These are phyloP conservation scores for Alternaria burnsii DNA, from an alignment of 2,329 filamentous ascomycete genomes.

Conservation along the genomic window DNA sequence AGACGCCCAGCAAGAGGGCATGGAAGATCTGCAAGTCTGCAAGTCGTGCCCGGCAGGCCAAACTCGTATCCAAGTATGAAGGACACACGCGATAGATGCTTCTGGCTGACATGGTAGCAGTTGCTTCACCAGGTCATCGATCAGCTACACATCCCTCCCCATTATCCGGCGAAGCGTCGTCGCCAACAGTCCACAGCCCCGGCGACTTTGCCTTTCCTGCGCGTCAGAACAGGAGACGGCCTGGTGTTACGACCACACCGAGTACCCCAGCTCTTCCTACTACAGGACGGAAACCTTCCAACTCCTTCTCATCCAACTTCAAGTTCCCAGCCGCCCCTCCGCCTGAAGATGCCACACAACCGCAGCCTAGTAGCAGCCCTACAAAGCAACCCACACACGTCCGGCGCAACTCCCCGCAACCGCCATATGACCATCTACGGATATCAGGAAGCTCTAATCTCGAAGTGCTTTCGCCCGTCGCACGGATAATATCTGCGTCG, in stretches of 20 bases:
- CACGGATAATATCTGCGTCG: slow-evolving; percentile 77
- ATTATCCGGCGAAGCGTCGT: slow-evolving; percentile 51
- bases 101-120: slow-evolving; percentile 34
- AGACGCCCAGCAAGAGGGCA: slow-evolving; percentile 70
- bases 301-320: slow-evolving; percentile 59
- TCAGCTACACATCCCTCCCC: slow-evolving; percentile 54
- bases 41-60: slow-evolving; percentile 66
- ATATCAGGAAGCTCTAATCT: slow-evolving; percentile 53
- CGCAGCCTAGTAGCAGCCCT: slow-evolving; percentile 40
- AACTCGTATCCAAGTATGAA: slow-evolving; percentile 44
- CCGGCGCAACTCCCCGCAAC: slow-evolving; percentile 34
- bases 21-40: slow-evolving; percentile 80
- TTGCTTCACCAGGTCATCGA: slow-evolving; percentile 41
- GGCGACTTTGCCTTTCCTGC: slow-evolving; percentile 43
- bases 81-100: not conserved
- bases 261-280: slow-evolving; percentile 53
- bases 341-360: slow-evolving; percentile 35
- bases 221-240: slow-evolving; percentile 37
- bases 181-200: slow-evolving; percentile 39
- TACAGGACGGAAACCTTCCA: slow-evolving; percentile 51
- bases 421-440: slow-evolving; percentile 25
- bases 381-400: slow-evolving; percentile 51
- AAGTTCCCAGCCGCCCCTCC: slow-evolving; percentile 63
- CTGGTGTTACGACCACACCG: slow-evolving; percentile 49
- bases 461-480: slow-evolving; percentile 68